Percentiles rank a stretch among this genome's conserved stretches.
These are phyloP conservation scores for Leccinum barrowsii DNA, from an alignment of 768 basidiomycete species.

Conservation along the genomic window DNA sequence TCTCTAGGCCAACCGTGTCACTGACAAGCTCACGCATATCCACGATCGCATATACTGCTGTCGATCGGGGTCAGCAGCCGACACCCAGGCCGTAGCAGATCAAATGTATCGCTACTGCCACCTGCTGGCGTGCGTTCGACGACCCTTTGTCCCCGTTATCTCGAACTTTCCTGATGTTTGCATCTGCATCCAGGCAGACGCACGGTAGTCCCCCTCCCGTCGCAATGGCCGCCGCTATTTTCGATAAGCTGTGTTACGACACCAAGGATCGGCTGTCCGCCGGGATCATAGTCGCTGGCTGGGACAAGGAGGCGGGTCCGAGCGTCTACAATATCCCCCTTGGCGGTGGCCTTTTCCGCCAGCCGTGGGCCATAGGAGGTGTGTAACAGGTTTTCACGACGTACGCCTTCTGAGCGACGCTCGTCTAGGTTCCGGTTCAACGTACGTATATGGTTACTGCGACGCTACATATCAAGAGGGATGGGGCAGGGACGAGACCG, in stretches of 20 bases:
- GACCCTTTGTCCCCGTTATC: not conserved
- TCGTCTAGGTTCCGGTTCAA: slow-evolving; percentile 80
- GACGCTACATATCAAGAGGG: slow-evolving; percentile 96
- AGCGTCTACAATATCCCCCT: slow-evolving; percentile 97
- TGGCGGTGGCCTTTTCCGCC: slow-evolving; percentile 94
- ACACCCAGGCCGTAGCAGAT: slow-evolving; percentile 96
- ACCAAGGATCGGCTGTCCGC: slow-evolving; percentile 90
- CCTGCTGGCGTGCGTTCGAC: slow-evolving; percentile 55
- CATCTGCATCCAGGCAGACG: slow-evolving; percentile 41
- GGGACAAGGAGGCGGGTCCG: slow-evolving; percentile 89
- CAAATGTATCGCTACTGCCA: slow-evolving; percentile 81
- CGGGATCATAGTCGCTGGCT: slow-evolving; percentile 97
- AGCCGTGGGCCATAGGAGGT: slow-evolving; percentile 99
- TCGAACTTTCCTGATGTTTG: not conserved
- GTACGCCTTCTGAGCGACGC: not conserved
- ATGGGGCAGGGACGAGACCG: slow-evolving; percentile 84
- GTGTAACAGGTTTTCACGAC: slow-evolving; percentile 19
- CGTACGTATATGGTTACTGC: slow-evolving; percentile 98
- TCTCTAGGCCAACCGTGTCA: slow-evolving; percentile 89
- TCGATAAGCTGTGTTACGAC: slow-evolving; percentile 86
- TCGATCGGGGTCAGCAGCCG: slow-evolving; percentile 95
- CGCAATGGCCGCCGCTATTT: slow-evolving; percentile 73
- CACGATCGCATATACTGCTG: slow-evolving; percentile 99
- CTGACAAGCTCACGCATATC: slow-evolving; percentile 94
- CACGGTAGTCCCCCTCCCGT: slow-evolving; percentile 71